Evolutionary conservation across 2,329 filamentous ascomycete genomes (phyloP), one percentile per base, ranked within the genome.

Genomic region (Nemania serpens): DNA sequence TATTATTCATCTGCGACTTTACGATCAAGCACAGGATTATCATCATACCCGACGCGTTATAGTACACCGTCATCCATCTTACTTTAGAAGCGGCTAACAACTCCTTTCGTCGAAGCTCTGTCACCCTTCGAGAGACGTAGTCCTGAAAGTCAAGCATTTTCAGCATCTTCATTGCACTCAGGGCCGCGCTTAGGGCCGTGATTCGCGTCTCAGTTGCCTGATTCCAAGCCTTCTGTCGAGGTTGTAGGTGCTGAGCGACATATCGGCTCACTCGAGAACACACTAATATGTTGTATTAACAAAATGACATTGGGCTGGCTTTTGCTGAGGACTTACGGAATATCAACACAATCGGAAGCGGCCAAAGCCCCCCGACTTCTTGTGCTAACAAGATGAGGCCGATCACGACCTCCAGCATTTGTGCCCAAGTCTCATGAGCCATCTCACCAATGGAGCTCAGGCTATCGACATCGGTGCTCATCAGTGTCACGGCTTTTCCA

Each of bases 401-500:
- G 37, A 81, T 67, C 0, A 74, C 39, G 0, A 80, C 73, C 58
- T 81, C 79, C 0, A 80, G n/a, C 1, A 74, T 39, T 13, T 78
- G 72, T 0, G 75, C 78, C 77, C 78, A 80, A 0, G 71, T 74
- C 43, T 81, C 78, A 49, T 81, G 78, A 13, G 77, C 59, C 74
- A 80, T 76, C 33, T 71, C 68, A 0, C 68, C 70, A 5, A 74
- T 69, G 0, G 64, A 64, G 1, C 71, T 72, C 0, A 80, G 65
- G 53, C 67, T 71, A 12, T 75, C 73, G 1, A 75, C 71, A 64
- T 81, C 79, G 2, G 72, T 79, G 58, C 73, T 80, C 68, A 76
- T 75, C 0, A 81, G 68, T 0, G 77, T 77, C 2, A 75, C 66
- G 1, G 74, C 73, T 34, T 70, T 72, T 2, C 74, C 75, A n/a